phyloP scores from a whole-genome alignment of 306 rosid genomes.

The Malus orientalis region DNA sequence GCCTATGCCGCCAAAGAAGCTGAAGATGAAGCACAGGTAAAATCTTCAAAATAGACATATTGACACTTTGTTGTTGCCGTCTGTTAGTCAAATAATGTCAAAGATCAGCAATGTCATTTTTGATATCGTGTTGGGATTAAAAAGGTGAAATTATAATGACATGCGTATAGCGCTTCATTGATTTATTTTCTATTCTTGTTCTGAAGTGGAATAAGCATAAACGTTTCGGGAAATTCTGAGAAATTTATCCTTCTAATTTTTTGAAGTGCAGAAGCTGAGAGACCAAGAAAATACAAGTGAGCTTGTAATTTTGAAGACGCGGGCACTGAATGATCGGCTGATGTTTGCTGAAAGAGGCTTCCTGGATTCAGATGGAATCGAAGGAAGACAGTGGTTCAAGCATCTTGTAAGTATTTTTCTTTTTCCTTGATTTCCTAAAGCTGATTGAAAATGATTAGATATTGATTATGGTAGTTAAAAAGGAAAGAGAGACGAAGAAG shows the following conservation, averaged over 20 bases:
- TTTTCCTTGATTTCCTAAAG: background rate
- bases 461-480: background rate
- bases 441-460: background rate
- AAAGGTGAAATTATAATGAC: background rate
- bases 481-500: background rate
- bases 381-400: conserved; percentile 72
- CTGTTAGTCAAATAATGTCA: background rate
- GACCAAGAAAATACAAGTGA: conserved; percentile 31
- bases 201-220: background rate
- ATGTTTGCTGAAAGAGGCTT: conserved; percentile 77
- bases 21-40: conserved; percentile 59
- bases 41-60: background rate
- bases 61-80: background rate
- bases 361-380: conserved; percentile 61
- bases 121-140: background rate
- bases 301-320: conserved; percentile 36
- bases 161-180: background rate
- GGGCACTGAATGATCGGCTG: conserved; percentile 66
- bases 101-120: background rate
- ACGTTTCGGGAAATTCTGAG: background rate
- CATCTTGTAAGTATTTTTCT: conserved; percentile 65
- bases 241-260: background rate
- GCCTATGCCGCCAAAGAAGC: conserved; percentile 54
- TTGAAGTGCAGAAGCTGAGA: conserved; percentile 41
- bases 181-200: background rate